These are phyloP conservation scores for Pseudevernia furfuracea DNA, from an alignment of 495 filamentous ascomycete genomes.

Conservation along the genomic window DNA sequence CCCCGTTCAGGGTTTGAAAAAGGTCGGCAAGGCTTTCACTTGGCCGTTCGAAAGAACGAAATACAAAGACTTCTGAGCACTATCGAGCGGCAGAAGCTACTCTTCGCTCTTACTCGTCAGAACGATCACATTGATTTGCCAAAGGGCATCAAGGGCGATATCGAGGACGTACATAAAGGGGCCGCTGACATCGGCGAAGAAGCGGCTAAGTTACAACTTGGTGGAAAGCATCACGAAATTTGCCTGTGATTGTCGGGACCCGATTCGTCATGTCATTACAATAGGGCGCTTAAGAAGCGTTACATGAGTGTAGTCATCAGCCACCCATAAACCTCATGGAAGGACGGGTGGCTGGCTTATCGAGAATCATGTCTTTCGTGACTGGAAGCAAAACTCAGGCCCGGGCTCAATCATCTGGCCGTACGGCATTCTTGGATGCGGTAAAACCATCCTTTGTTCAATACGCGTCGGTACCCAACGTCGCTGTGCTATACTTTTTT, in stretches of 20 bases:
- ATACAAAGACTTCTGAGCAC: neutral
- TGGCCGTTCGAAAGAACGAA: constrained; percentile 21
- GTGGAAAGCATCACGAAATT: neutral
- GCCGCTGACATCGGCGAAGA: neutral
- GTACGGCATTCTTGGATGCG: constrained; percentile 35
- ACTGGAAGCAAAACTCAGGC: constrained; percentile 25
- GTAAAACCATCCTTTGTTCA: constrained; percentile 36
- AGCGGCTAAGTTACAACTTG: neutral
- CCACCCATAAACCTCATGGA: no score
- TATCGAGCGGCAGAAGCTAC: constrained; percentile 18
- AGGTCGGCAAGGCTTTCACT: neutral
- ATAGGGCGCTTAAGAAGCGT: constrained; percentile 16
- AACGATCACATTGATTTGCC: constrained; percentile 14
- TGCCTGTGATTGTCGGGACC: constrained; percentile 24
- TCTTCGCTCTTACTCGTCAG: constrained; percentile 14
- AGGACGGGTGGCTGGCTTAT: constrained; percentile 28
- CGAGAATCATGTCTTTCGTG: constrained; percentile 19
- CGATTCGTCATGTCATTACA: constrained; percentile 27
- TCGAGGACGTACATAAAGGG: neutral
- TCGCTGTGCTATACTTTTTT: constrained; percentile 32
- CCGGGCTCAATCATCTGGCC: constrained; percentile 29
- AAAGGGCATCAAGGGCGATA: neutral
- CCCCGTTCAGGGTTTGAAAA: neutral
- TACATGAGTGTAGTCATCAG: no score
- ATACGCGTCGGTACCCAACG: neutral